A percentile compares a stretch with the other conserved stretches of the same genome.
These are phyloP conservation scores for Aquilaria agallochum DNA, from an alignment of 441 rosid genomes.

Conservation along the genomic window DNA sequence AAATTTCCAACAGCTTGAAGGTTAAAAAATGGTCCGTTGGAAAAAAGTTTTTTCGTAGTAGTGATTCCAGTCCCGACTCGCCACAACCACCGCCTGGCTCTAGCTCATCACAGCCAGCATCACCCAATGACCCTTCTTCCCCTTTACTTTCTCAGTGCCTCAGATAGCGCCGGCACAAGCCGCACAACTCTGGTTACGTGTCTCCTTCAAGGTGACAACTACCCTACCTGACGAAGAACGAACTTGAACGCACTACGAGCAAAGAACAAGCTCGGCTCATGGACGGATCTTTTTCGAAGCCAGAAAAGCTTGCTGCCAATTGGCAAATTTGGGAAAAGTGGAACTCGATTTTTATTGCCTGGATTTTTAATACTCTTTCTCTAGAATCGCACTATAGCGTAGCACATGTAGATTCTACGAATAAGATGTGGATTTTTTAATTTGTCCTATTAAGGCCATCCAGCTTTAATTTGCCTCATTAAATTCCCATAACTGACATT, in stretches of 20 bases:
- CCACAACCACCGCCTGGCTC: too few relatives aligned
- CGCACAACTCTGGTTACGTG: background rate
- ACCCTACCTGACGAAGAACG: background rate
- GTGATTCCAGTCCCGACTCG: too few relatives aligned
- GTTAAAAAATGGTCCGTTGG: too few relatives aligned
- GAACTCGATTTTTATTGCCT: background rate
- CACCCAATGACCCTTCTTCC: too few relatives aligned
- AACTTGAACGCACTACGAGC: background rate
- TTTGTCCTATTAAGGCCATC: too few relatives aligned
- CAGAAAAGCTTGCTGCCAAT: background rate
- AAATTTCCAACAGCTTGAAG: too few relatives aligned
- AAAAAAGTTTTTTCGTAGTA: too few relatives aligned
- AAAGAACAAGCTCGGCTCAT: background rate
- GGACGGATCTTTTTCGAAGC: background rate
- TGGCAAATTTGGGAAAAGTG: background rate
- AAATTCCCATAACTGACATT: too few relatives aligned
- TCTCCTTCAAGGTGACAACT: background rate
- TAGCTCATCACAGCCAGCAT: too few relatives aligned
- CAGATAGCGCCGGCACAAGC: background rate
- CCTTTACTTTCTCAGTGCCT: too few relatives aligned
- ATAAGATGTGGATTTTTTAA: background rate
- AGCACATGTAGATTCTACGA: background rate
- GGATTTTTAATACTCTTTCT: background rate
- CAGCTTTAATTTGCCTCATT: too few relatives aligned
- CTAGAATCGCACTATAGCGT: background rate